Conservation (phyloP, 2,329 filamentous ascomycete genomes). For the Phialophora expanda region DNA sequence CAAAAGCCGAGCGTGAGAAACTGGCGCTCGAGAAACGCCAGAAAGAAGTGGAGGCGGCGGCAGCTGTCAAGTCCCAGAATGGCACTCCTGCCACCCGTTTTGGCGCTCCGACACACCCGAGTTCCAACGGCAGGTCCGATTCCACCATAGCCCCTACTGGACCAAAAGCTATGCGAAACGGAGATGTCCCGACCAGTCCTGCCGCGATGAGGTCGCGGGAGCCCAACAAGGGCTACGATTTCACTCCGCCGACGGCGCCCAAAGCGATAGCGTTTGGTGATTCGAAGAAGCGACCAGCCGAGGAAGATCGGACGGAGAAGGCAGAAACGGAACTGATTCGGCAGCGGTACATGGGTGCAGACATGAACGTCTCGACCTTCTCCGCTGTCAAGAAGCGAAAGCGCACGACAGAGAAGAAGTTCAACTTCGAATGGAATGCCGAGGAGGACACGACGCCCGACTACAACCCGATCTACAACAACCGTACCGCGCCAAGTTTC, state of each 20-base stretch:
- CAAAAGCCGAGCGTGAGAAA: constrained; percentile 80
- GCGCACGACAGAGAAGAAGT: constrained; percentile 92
- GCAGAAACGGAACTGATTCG: constrained; percentile 76
- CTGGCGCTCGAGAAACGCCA: constrained; percentile 77
- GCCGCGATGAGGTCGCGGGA: constrained; percentile 54
- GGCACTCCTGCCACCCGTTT: constrained; percentile 18
- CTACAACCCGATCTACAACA: constrained; percentile 80
- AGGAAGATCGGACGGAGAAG: constrained; percentile 61
- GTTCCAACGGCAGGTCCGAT: constrained; percentile 11
- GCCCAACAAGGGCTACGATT: constrained; percentile 56
- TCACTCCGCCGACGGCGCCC: constrained; percentile 58
- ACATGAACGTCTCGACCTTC: constrained; percentile 84
- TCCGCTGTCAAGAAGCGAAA: constrained; percentile 95
- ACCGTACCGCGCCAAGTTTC: constrained; percentile 69
- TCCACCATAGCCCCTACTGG: constrained; percentile 67
- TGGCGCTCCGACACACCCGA: constrained; percentile 1
- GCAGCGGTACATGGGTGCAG: constrained; percentile 87
- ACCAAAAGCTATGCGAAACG: constrained; percentile 69
- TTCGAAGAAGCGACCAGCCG: constrained; percentile 52
- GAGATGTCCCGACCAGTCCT: constrained; percentile 55
- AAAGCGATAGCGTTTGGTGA: constrained; percentile 47
- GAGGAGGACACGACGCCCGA: constrained; percentile 89
- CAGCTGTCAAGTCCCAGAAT: constrained; percentile 22
- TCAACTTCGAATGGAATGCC: constrained; percentile 97
- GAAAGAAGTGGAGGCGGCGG: constrained; percentile 68